Percentiles rank a stretch among this genome's conserved stretches.
Conservation (phyloP, 2,329 filamentous ascomycete species). For the Fusarium fracticaudum region DNA sequence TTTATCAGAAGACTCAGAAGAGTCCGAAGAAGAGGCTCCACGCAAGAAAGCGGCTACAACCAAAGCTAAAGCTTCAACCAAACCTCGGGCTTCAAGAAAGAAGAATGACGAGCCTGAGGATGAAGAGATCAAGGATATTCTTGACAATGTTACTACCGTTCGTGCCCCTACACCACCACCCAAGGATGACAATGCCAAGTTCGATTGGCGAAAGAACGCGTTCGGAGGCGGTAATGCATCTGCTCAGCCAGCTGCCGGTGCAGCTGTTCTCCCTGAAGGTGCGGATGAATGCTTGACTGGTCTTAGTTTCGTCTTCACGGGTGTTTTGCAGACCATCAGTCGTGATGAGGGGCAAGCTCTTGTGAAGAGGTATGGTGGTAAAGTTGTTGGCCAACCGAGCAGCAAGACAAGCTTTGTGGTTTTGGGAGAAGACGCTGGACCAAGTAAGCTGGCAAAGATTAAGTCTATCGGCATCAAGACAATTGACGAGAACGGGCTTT, state of each 20-base stretch:
- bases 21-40: constrained; percentile 67
- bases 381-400: constrained; percentile 85
- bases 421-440: constrained; percentile 88
- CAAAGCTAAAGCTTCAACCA: constrained; percentile 67
- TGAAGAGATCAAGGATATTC: constrained; percentile 79
- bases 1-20: constrained; percentile 62
- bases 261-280: constrained; percentile 80
- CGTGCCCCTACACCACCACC: constrained; percentile 85
- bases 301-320: constrained; percentile 94
- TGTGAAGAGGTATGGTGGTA: constrained; percentile 94
- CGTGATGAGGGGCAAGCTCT: constrained; percentile 86
- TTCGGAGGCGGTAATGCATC: constrained; percentile 69
- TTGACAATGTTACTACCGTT: constrained; percentile 87
- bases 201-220: constrained; percentile 76
- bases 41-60: constrained; percentile 69
- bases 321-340: constrained; percentile 80
- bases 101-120: constrained; percentile 74
- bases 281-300: constrained; percentile 90
- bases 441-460: constrained; percentile 92
- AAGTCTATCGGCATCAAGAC: constrained; percentile 82
- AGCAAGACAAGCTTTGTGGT: constrained; percentile 95
- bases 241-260: constrained; percentile 67
- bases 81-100: constrained; percentile 68
- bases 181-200: constrained; percentile 76
- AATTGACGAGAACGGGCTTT: constrained; percentile 92